Evolutionary conservation across 768 basidiomycete species (phyloP).

Genomic region (Mycena maculata): DNA sequence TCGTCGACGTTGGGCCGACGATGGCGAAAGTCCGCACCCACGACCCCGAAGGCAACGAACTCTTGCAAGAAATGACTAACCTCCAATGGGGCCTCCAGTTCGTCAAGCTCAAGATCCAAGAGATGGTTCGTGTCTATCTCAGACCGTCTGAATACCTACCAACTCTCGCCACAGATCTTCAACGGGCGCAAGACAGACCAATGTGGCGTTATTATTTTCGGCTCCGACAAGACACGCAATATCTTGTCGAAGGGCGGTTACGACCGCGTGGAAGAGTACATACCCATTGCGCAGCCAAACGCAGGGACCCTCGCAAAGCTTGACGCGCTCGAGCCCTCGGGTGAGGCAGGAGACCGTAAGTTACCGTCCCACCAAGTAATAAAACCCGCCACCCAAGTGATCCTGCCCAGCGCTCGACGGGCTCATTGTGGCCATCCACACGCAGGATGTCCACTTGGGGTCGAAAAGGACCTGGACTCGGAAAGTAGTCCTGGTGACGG

Average conservation of each 20-base stretch:
- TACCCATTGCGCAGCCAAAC: conserved; percentile 76
- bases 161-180: conserved; percentile 71
- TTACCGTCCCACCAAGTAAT: conserved; percentile 10
- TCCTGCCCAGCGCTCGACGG: conserved; percentile 78
- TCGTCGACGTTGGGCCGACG: conserved; percentile 88
- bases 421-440: conserved; percentile 87
- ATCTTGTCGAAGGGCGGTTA: conserved; percentile 73
- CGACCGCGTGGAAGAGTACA: conserved; percentile 77
- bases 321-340: conserved; percentile 67
- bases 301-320: conserved; percentile 74
- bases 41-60: conserved; percentile 63
- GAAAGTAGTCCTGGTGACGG: conserved; percentile 86
- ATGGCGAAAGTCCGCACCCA: conserved; percentile 79
- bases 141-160: background rate
- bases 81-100: conserved; percentile 87
- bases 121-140: conserved; percentile 72
- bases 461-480: conserved; percentile 88
- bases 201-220: conserved; percentile 90
- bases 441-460: conserved; percentile 73
- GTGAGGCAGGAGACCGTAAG: conserved; percentile 74
- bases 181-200: conserved; percentile 93
- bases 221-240: conserved; percentile 83
- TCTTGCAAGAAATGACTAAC: conserved; percentile 73
- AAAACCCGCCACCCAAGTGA: background rate
- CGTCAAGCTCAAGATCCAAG: conserved; percentile 90